Conservation (phyloP, 2,329 filamentous ascomycete species). For the Verticillium nubilum region DNA sequence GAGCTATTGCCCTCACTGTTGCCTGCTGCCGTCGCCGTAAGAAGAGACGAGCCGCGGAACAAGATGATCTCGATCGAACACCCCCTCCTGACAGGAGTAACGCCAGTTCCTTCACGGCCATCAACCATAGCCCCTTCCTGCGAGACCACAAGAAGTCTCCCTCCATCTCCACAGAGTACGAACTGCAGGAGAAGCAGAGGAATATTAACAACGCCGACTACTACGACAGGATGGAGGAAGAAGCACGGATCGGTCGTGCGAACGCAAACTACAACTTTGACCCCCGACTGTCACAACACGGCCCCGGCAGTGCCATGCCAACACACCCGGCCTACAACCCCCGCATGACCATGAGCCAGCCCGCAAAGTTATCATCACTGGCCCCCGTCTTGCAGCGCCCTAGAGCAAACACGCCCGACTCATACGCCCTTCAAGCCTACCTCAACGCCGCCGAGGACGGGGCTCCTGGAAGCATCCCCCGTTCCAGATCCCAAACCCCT, state of each 20-base stretch:
- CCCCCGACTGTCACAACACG: constrained; percentile 15
- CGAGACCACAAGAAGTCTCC: constrained; percentile 20
- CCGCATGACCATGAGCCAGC: constrained; percentile 21
- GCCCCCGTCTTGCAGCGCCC: constrained; percentile 6
- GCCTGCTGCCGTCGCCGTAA: constrained; percentile 42
- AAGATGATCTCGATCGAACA: constrained; percentile 16
- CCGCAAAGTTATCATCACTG: constrained; percentile 12
- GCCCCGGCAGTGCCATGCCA: constrained; percentile 29
- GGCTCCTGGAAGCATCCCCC: neutral
- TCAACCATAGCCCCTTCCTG: constrained; percentile 10
- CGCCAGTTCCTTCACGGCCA: constrained; percentile 12
- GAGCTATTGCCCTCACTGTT: constrained; percentile 36
- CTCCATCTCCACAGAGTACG: constrained; percentile 14
- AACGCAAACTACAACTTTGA: constrained; percentile 20
- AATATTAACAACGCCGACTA: constrained; percentile 30
- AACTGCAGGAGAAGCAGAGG: constrained; percentile 16
- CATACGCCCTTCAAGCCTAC: constrained; percentile 31
- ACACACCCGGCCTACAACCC: constrained; percentile 45
- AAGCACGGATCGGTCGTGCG: constrained; percentile 9
- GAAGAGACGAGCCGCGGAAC: constrained; percentile 17
- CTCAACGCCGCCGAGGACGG: constrained; percentile 23
- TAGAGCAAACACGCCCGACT: constrained; percentile 19
- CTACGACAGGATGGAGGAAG: constrained; percentile 31
- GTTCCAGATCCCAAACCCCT: constrained; percentile 12
- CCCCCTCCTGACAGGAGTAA: constrained; percentile 9